These are phyloP conservation scores for Suaeda aralocaspica DNA, from an alignment of 148 eudicot genomes.

Conservation along the genomic window DNA sequence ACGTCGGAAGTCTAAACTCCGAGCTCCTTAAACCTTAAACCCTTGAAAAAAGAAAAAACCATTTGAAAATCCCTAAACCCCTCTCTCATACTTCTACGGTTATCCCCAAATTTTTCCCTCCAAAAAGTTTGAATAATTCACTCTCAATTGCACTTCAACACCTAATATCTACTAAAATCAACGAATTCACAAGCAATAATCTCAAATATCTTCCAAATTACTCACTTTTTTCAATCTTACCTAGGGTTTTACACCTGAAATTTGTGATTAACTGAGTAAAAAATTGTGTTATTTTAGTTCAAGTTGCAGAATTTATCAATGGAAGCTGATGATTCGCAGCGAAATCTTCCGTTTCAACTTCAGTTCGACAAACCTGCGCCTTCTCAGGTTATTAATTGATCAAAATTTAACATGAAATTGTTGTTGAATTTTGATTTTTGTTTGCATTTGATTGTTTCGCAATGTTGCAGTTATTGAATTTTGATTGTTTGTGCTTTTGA, in stretches of 20 bases:
- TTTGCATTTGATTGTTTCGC: background rate
- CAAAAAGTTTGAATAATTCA: too few relatives aligned
- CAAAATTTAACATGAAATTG: too few relatives aligned
- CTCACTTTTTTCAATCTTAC: background rate
- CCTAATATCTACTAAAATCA: background rate
- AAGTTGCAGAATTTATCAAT: conserved; percentile 23
- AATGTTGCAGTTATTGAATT: background rate
- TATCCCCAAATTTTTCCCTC: background rate
- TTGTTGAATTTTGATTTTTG: too few relatives aligned
- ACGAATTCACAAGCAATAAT: background rate
- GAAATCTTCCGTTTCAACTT: conserved; percentile 85
- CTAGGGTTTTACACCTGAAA: background rate
- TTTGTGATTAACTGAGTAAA: background rate
- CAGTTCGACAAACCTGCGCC: conserved; percentile 91
- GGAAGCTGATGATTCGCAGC: conserved; percentile 60
- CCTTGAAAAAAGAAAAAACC: too few relatives aligned
- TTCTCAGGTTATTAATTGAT: conserved; percentile 50
- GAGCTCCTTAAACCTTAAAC: too few relatives aligned
- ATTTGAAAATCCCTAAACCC: too few relatives aligned
- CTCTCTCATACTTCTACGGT: too few relatives aligned
- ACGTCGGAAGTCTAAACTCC: too few relatives aligned
- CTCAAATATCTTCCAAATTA: background rate
- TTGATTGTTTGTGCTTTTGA: background rate
- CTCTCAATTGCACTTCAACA: background rate
- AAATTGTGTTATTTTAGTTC: background rate